A percentile compares a stretch with the other conserved stretches of the same genome.
Conservation (phyloP, 805 yeast genomes). For the Nakazawaea anatomiae region DNA sequence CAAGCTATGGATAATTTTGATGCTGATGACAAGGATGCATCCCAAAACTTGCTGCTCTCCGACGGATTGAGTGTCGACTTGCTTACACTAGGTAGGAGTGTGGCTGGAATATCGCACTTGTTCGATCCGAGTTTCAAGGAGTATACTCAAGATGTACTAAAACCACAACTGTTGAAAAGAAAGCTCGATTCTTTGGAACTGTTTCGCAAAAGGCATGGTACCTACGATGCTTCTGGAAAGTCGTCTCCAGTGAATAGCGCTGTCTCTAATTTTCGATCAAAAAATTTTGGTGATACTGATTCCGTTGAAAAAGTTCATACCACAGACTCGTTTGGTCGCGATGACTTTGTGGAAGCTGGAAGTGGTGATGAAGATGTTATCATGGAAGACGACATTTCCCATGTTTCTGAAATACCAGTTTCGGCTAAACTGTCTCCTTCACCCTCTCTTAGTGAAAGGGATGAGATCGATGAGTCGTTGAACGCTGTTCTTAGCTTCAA, state of each 20-base stretch:
- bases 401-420: conserved; percentile 21
- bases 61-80: conserved; percentile 41
- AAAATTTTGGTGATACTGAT: background rate
- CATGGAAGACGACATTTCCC: background rate
- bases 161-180: conserved; percentile 27
- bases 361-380: conserved; percentile 13
- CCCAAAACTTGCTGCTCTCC: background rate
- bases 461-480: conserved; percentile 37
- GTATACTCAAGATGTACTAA: conserved; percentile 19
- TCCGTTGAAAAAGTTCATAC: conserved; percentile 12
- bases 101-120: conserved; percentile 63
- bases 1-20: conserved; percentile 13
- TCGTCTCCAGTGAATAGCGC: conserved; percentile 17
- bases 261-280: background rate
- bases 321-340: conserved; percentile 21
- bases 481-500: conserved; percentile 52
- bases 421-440: conserved; percentile 25
- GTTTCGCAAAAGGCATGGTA: conserved; percentile 21
- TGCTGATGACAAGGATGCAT: background rate
- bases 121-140: conserved; percentile 59
- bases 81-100: conserved; percentile 48
- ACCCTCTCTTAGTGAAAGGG: conserved; percentile 22
- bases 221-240: conserved; percentile 1
- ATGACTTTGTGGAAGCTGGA: conserved; percentile 16
- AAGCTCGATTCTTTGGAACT: conserved; percentile 28